Base-by-base conservation (phyloP, 345 rosid species). In the Populus nigra region DNA sequence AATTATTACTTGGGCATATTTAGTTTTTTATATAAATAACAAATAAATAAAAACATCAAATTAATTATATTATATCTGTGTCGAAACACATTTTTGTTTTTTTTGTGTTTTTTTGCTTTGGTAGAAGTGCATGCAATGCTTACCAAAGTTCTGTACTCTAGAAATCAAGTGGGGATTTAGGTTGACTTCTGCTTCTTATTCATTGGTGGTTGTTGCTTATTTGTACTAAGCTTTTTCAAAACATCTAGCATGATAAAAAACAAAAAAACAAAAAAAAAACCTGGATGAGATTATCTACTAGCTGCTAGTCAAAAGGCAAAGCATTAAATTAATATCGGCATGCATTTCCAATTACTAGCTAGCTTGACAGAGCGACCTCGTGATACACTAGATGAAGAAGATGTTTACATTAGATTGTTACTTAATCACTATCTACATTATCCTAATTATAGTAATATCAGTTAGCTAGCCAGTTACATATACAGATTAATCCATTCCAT, bases 401-500 rank as follows among this genome's bases (percentile, higher is more conserved):
- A 20, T 69, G 36, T 53, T 77, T 77, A 77, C 79, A 77, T 6
- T 27, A 39, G 74, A 41, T 61, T 59, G 69, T 25, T 69, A 18
- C 66, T 76, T 45, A 68, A 53, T 73, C 33, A 67, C 49, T 79
- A 79, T 79, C 73, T 73, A 67, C 35, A 72, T 41, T 41, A 41
- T 41, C 35, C 73, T 78, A 78, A 29, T 33, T 33, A 33, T 45
- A 29, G n/a, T 49, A 66, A 53, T 22, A 15, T 50, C 5, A 65
- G 17, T 25, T n/a, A 74, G 13, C 15, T 22, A 39, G 29, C 22
- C 16, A 73, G 36, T 79, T 74, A 79, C 66, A 74, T 20, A 33
- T 47, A 81, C 55, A 69, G 81, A 76, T 84, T 88, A 68, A 82
- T 69, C 94, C 92, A 91, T 63, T 91, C 98, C 86, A 86, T 73